Conservation (phyloP, 140 eudicot genomes). For the Bidens hawaiensis region DNA sequence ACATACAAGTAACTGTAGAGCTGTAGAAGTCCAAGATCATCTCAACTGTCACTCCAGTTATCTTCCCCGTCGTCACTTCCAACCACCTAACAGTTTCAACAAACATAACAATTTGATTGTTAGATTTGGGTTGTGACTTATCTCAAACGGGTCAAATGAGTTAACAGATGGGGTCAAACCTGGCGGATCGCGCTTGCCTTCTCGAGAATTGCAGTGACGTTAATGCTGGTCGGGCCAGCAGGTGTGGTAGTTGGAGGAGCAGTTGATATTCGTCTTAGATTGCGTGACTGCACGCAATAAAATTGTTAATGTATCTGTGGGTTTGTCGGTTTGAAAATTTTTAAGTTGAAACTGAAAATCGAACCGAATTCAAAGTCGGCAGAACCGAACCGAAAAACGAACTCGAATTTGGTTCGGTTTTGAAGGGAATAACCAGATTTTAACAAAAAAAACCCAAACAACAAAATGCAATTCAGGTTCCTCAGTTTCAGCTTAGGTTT, state of each 20-base stretch:
- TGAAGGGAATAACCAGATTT: no score
- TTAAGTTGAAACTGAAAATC: no score
- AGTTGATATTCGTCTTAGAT: conserved; percentile 61
- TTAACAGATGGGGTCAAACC: conserved; percentile 34
- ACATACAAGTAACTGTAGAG: conserved; percentile 23
- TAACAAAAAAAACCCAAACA: no score
- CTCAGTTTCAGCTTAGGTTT: no score
- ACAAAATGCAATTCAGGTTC: no score
- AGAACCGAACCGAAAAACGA: no score
- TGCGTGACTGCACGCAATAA: conserved; percentile 60
- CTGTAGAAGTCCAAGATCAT: conserved; percentile 8
- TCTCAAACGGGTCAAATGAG: neutral
- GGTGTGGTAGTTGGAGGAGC: conserved; percentile 36
- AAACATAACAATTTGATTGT: neutral
- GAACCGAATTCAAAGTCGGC: no score
- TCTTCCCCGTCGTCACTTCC: conserved; percentile 46
- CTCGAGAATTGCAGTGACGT: conserved; percentile 80
- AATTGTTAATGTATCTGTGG: no score
- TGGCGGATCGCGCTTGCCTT: conserved; percentile 95
- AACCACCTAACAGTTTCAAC: conserved; percentile 24
- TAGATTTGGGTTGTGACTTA: neutral
- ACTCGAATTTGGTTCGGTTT: no score
- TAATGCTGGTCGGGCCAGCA: conserved; percentile 35
- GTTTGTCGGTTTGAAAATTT: no score
- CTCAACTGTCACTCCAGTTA: conserved; percentile 42